Percentiles rank a stretch among this genome's conserved stretches.
Conservation (phyloP, 495 filamentous ascomycete genomes). For the Neurospora sp. region DNA sequence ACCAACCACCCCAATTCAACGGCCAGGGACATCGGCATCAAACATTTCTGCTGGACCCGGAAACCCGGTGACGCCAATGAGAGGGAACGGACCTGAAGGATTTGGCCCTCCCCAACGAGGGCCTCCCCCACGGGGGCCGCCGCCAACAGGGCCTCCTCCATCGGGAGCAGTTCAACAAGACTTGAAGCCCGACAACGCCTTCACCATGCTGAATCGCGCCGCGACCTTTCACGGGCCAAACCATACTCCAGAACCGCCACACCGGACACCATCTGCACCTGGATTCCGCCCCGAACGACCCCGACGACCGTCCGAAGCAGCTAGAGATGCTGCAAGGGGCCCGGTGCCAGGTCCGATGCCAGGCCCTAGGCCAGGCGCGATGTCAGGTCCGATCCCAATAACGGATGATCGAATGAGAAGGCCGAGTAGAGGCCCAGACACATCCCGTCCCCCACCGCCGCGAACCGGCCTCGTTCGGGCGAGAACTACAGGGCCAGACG, state of each 20-base stretch:
- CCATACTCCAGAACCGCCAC: constrained; percentile 23
- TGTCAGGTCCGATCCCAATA: constrained; percentile 5
- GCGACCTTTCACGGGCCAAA: constrained; percentile 44
- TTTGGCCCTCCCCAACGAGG: constrained; percentile 30
- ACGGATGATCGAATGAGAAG: constrained; percentile 24
- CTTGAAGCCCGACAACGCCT: constrained; percentile 21
- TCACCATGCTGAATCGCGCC: constrained; percentile 35
- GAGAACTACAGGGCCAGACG: constrained; percentile 10
- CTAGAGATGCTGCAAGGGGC: constrained; percentile 7
- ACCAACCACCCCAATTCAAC: constrained; percentile 17
- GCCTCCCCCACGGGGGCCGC: neutral
- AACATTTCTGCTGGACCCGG: constrained; percentile 29
- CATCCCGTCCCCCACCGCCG: constrained; percentile 38
- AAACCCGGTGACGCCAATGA: constrained; percentile 26
- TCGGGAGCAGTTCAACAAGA: constrained; percentile 11
- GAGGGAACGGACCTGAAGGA: constrained; percentile 41
- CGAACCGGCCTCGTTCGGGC: constrained; percentile 33
- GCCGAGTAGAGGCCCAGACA: constrained; percentile 39
- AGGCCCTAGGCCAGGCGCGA: neutral
- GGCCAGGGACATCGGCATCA: constrained; percentile 33
- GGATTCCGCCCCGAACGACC: constrained; percentile 26
- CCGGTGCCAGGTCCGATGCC: constrained; percentile 6
- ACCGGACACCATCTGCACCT: constrained; percentile 38
- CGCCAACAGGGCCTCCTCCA: neutral
- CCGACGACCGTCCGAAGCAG: constrained; percentile 22